Percentiles rank a stretch among this genome's conserved stretches.
phyloP scores from a whole-genome alignment of 331 rosid genomes.

The Malus hybrid region DNA sequence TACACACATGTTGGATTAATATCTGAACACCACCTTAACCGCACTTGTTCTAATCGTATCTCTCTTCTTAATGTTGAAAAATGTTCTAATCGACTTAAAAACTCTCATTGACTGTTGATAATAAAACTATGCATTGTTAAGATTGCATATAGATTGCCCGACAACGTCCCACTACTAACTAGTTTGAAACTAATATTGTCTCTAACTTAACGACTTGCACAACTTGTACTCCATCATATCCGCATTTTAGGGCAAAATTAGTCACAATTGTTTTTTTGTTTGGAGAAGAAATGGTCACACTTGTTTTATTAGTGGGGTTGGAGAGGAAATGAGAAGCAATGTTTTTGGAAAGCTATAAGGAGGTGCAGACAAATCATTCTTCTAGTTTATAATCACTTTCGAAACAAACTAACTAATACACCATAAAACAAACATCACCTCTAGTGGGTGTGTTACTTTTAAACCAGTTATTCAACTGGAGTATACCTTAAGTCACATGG shows the following conservation, averaged over 20 bases:
- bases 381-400: conserved; percentile 39
- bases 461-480: conserved; percentile 39
- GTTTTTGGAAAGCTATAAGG: conserved; percentile 36
- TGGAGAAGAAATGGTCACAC: conserved; percentile 25
- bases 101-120: not conserved
- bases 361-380: conserved; percentile 28
- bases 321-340: conserved; percentile 56
- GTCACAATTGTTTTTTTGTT: not conserved
- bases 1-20: too few relatives aligned
- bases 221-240: not conserved
- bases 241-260: conserved; percentile 13
- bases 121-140: not conserved
- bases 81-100: not conserved
- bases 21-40: not conserved
- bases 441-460: conserved; percentile 49
- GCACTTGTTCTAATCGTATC: not conserved
- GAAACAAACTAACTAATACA: conserved; percentile 44
- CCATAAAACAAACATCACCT: conserved; percentile 20
- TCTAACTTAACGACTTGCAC: not conserved
- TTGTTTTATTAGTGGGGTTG: conserved; percentile 15
- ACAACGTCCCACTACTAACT: too few relatives aligned
- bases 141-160: not conserved
- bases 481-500: conserved; percentile 58
- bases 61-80: not conserved
- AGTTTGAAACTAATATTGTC: not conserved